Base-by-base conservation (phyloP, 139 green algal genomes). In the Volvox reticuliferus region DNA sequence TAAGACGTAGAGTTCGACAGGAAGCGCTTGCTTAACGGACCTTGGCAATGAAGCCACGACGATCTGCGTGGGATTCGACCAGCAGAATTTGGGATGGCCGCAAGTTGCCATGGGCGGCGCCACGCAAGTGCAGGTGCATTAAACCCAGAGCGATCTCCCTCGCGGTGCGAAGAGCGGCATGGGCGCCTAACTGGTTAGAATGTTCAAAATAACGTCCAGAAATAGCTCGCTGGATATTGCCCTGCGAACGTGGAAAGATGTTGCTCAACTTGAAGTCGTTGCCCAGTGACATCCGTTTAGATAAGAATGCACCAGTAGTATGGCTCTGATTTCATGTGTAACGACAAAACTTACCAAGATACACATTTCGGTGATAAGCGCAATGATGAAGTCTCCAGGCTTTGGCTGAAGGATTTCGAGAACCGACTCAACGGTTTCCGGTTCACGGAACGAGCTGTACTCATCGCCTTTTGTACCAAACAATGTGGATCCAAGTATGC, bases 11-110 rank as follows among this genome's bases (percentile, higher is more conserved):
- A 28, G 65, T 73, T 73, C 9, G 65, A 12, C 65, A 24, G 16
- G 65, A 24, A 24, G 6, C 24, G 65, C 65, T 30, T 9, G 21
- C 71, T 36, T 32, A 20, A 6, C 81, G 30, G n/a, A 88, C 82
- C 82, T 88, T 88, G 1, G 83, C 83, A 12, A 68, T n/a, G 83
- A 88, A 88, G 67, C 83, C 83, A 18, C 83, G 83, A 22, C 21
- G 35, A 37, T 88, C 83, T 9, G 67, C 35, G 20, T 26, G 35
- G 61, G 67, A 80, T 28, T 65, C 83, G 1, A 67, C 3, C 67
- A 88, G 67, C 33, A 80, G 67, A 22, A 88, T 36, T 44, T 88
- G 73, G 18, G 67, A 37, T n/a, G 83, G 65, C 35, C 36, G n/a
- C 16, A 88, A 21, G 33, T 79, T 67, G 33, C 67, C 83, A 37